A percentile compares a stretch with the other conserved stretches of the same genome.
Evolutionary conservation across 2,329 filamentous ascomycete species (phyloP).

Genomic region (Arthrobotrys megalospora): DNA sequence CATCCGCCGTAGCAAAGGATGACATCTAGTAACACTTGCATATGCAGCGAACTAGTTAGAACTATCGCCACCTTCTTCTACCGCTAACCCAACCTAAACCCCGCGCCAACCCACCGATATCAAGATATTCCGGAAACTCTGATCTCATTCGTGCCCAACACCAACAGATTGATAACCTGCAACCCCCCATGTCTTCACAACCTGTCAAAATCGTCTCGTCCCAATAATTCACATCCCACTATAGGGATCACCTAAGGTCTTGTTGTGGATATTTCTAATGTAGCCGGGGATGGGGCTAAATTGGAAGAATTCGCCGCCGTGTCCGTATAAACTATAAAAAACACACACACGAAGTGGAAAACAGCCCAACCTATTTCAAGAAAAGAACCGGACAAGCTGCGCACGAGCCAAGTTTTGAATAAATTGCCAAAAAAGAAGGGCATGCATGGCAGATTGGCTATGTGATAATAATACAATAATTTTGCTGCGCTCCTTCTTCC

Average conservation of each 20-base stretch:
- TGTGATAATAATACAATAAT: constrained; percentile 16
- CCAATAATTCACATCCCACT: constrained; percentile 18
- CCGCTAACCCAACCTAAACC: constrained; percentile 12
- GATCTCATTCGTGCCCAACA: constrained; percentile 36
- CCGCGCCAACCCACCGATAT: constrained; percentile 31
- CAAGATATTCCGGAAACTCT: constrained; percentile 29
- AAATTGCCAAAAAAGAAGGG: constrained; percentile 44
- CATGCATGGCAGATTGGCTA: constrained; percentile 47
- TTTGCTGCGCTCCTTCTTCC: constrained; percentile 24
- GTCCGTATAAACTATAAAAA: constrained; percentile 30
- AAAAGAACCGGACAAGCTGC: constrained; percentile 46
- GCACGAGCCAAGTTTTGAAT: constrained; percentile 62
- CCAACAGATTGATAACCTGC: constrained; percentile 25
- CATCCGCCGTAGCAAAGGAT: constrained; percentile 17
- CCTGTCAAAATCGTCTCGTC: constrained; percentile 34
- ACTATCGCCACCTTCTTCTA: constrained; percentile 14
- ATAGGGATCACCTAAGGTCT: constrained; percentile 25
- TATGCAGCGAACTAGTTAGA: constrained; percentile 15
- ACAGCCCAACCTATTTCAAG: constrained; percentile 29
- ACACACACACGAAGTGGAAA: constrained; percentile 4
- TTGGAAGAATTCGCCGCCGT: constrained; percentile 56
- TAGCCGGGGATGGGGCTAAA: constrained; percentile 58
- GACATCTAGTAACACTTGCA: constrained; percentile 24
- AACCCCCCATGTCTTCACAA: constrained; percentile 31
- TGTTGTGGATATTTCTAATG: constrained; percentile 47